These are phyloP conservation scores for Suillus occidentalis DNA, from an alignment of 768 basidiomycete species.

Conservation along the genomic window DNA sequence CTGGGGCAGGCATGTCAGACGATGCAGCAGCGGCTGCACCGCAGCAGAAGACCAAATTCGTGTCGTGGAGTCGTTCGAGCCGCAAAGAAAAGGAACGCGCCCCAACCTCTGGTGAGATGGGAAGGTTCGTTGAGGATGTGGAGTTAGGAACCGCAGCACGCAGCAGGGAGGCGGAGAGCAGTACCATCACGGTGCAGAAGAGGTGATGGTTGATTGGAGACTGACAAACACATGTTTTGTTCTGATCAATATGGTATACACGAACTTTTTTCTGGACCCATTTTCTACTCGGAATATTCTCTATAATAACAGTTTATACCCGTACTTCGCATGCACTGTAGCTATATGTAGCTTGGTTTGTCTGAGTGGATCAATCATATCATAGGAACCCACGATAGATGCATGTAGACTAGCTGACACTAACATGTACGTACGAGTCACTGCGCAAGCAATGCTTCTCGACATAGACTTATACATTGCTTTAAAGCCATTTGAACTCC, in stretches of 20 bases:
- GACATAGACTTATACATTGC: neutral
- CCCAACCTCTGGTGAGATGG: conserved; percentile 25
- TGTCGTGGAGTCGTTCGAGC: conserved; percentile 12
- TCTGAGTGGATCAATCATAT: neutral
- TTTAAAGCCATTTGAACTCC: neutral
- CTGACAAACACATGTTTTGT: neutral
- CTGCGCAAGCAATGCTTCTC: neutral
- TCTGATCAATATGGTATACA: neutral
- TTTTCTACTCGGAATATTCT: neutral
- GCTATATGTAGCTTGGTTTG: neutral
- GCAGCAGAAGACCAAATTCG: conserved; percentile 6
- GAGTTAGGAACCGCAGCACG: neutral
- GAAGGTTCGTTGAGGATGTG: conserved; percentile 42
- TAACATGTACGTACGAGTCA: neutral
- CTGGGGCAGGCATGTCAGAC: conserved; percentile 49
- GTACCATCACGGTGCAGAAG: neutral
- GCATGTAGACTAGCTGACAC: neutral
- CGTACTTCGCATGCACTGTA: neutral
- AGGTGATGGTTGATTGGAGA: neutral
- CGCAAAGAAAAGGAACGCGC: conserved; percentile 26
- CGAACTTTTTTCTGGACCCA: neutral
- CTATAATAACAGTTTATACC: neutral
- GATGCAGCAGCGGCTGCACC: conserved; percentile 35
- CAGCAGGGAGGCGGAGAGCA: neutral
- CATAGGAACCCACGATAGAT: neutral